Base-by-base conservation (phyloP, 108 stramenopile species). In the Pseudonitzschia multiseries region DNA sequence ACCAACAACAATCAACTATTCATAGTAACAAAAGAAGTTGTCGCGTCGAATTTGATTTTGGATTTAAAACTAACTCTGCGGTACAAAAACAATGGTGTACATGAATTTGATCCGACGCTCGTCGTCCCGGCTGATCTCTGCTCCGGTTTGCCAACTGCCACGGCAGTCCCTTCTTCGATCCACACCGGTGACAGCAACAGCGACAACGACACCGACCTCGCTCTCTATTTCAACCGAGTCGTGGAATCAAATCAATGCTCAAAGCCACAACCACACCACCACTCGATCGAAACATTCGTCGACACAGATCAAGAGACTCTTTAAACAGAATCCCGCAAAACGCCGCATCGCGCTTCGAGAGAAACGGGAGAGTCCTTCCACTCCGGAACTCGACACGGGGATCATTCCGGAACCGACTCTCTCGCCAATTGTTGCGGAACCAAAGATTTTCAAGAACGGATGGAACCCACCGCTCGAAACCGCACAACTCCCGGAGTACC, bases 221-320 rank as follows among this genome's bases (percentile, higher is more conserved):
- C 20, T 14, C 17, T 65, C 0, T 13, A 18, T 33, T 42, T 14
- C 43, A 27, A 9, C 32, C 10, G 42, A 9, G 42, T 10, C 42
- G 42, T 42, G 60, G 21, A 31, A 61, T 61, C 17, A 17, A 12
- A 18, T 5, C 29, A 12, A 61, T 18, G 29, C n/a, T 28, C 60
- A 12, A 27, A n/a, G 6, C 62, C 62, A 40, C 54, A 21, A 56
- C 9, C 24, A 56, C 5, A 48, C 48, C 24, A 50, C 46, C 21
- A 68, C 61, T 31, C 81, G 91, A 61, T 80, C 54, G 53, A 89
- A 89, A 57, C 93, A 93, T 75, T 91, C 89, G 18, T 71, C 80
- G 29, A 83, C 80, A 33, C 93, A 93, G 81, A 86, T 88, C 46
- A 91, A 93, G 57, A 87, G 93, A 27, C 68, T 93, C 24, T 93